Base-by-base conservation (phyloP, 2,329 filamentous ascomycete species). In the Canariomyces notabilis region DNA sequence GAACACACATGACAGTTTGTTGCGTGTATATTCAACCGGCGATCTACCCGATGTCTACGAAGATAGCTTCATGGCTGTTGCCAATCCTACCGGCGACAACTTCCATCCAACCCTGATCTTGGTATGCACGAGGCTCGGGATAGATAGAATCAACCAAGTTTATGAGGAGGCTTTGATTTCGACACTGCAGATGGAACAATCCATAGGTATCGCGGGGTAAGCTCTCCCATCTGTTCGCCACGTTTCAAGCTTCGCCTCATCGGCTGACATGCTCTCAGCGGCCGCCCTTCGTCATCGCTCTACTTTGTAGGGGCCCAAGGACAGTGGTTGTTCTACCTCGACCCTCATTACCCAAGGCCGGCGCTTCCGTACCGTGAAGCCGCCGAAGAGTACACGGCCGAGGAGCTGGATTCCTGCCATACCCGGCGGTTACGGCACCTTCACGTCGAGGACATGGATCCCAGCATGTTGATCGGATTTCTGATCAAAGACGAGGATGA, bases 401-500 rank as follows among this genome's bases (percentile, higher is more conserved):
- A 87, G 57, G 89, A 97, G 48, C 64, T 95, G 14, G 79, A 84
- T 45, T 85, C 85, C 1, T 96, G 89, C 60, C 91, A 98, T 63
- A 97, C 90, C 0, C 79, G 87, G 41, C 83, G 91, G 38, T 70
- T 98, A 15, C 82, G 91, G 31, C 79, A 86, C 46, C 75, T 98
- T 22, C 84, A 93, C 56, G 77, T 98, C 39, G 82, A 82, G 49
- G 90, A 97, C 61, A 93, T 98, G 87, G 93, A 98, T 59, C 93
- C 93, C 0, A 96, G 89, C 61, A 98, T 98, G 93, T 71, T 98
- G 34, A 87, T 98, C 54, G 91, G 89, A 4, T 97, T 97, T 60
- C 69, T 98, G 29, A 89, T 98, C 51, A 79, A 76, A 33, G 80
- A 87, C 48, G 83, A 91, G 57, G 76, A 83, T 35, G 93, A 98